These are phyloP conservation scores for Aspergillus latus DNA, from an alignment of 2,329 filamentous ascomycete species.

Conservation along the genomic window DNA sequence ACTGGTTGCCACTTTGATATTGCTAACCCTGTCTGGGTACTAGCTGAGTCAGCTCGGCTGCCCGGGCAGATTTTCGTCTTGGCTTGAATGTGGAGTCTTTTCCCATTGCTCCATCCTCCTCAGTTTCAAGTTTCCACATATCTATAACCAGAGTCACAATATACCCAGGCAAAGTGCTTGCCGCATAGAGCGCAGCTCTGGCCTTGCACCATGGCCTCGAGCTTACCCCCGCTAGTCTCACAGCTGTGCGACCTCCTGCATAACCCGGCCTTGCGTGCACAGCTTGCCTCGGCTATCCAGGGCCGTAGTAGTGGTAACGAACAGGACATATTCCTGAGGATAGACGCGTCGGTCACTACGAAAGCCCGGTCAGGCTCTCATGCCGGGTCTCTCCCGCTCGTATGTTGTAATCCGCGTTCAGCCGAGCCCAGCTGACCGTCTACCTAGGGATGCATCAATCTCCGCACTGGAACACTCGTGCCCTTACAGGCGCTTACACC, in stretches of 20 bases:
- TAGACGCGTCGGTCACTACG: constrained; percentile 13
- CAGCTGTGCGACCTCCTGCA: constrained; percentile 15
- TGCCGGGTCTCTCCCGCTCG: neutral
- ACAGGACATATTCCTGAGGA: constrained; percentile 7
- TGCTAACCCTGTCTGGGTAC: neutral
- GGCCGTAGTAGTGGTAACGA: neutral
- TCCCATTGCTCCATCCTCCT: neutral
- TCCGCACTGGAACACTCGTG: constrained; percentile 7
- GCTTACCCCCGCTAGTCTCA: constrained; percentile 6
- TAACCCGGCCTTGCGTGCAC: constrained; percentile 11
- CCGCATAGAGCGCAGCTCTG: no score
- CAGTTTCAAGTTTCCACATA: neutral
- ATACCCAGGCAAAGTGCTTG: no score
- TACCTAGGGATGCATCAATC: constrained; percentile 18
- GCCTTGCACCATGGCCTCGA: neutral
- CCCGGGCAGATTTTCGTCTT: constrained; percentile 17
- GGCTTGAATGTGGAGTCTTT: neutral
- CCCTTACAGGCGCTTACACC: constrained; percentile 4
- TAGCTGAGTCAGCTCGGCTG: constrained; percentile 17
- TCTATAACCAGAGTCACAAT: no score
- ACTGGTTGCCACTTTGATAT: no score
- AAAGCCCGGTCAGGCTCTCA: neutral
- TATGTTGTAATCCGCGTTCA: neutral
- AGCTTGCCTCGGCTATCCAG: constrained; percentile 12
- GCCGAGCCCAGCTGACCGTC: neutral